phyloP scores from a whole-genome alignment of 1,284 basidiomycete genomes.

The Agaricales sp. region DNA sequence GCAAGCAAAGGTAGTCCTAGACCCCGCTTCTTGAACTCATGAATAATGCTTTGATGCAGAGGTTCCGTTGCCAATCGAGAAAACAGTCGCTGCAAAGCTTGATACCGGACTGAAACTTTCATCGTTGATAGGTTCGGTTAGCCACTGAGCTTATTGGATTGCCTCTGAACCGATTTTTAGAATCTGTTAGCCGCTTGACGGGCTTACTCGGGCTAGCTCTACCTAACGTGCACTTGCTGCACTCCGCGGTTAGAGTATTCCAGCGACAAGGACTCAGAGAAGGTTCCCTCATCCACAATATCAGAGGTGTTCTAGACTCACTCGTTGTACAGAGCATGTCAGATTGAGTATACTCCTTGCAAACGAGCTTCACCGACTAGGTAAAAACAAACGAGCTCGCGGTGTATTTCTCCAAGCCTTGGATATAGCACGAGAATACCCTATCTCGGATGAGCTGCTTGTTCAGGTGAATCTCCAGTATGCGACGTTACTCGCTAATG shows the following conservation, averaged over 20 bases:
- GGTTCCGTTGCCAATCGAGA: no score
- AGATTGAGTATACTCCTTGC: neutral
- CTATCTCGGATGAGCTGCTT: neutral
- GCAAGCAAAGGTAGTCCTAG: no score
- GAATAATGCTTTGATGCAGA: no score
- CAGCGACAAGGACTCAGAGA: neutral
- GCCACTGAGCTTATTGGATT: no score
- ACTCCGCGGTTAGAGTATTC: neutral
- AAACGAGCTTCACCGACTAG: neutral
- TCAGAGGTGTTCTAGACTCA: no score
- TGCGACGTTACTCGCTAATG: neutral
- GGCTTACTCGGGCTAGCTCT: neutral
- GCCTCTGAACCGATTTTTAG: no score
- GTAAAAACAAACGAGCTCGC: neutral
- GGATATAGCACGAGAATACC: neutral
- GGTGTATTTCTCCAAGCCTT: neutral
- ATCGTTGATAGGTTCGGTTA: no score
- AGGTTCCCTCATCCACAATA: no score
- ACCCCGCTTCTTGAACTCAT: no score
- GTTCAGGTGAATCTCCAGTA: neutral
- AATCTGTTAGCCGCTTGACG: neutral
- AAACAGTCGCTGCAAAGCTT: no score
- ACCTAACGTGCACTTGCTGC: neutral
- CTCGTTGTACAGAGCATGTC: neutral
- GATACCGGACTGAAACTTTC: no score